These are phyloP conservation scores for Agrostemma githago DNA, from an alignment of 148 eudicot species.

Conservation along the genomic window DNA sequence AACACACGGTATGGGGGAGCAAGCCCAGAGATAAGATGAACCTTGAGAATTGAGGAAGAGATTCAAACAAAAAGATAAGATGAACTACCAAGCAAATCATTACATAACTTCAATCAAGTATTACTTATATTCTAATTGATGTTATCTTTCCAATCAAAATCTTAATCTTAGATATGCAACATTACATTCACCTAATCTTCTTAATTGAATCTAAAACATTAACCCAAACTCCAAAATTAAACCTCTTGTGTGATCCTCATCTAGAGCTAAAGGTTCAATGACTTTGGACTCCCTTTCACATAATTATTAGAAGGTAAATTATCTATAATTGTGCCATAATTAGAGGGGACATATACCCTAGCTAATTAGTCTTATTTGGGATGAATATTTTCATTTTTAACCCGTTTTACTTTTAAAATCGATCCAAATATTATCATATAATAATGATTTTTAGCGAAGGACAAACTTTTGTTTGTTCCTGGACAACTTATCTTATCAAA, in stretches of 20 bases:
- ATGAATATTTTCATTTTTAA: no score
- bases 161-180: neutral
- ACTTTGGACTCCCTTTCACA: neutral
- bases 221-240: neutral
- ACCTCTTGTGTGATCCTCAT: neutral
- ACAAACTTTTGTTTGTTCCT: no score
- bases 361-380: no score
- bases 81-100: constrained; percentile 1
- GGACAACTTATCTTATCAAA: no score
- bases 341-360: constrained; percentile 1
- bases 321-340: neutral
- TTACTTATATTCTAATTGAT: no score
- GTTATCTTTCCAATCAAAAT: neutral
- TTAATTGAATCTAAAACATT: neutral
- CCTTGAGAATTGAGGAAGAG: neutral
- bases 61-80: neutral
- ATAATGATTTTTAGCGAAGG: no score
- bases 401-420: no score
- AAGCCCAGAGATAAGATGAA: no score
- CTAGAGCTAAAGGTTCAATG: neutral
- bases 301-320: neutral
- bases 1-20: no score
- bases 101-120: neutral
- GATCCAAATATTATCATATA: no score
- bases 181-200: neutral